Evolutionary conservation across 2,329 filamentous ascomycete species (phyloP).

Genomic region (Fusarium sp.): DNA sequence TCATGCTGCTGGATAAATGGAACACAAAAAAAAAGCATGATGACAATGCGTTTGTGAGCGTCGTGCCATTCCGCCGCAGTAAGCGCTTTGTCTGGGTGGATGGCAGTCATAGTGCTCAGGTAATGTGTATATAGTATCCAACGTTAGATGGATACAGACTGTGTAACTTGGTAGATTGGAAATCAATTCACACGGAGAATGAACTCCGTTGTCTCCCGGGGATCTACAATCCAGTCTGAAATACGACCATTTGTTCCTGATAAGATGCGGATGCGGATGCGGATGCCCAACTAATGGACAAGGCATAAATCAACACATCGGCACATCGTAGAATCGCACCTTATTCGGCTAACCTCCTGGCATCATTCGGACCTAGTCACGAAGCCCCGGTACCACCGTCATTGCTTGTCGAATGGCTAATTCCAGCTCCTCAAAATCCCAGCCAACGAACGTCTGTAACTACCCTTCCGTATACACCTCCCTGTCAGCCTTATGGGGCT

Average conservation of each 20-base stretch:
- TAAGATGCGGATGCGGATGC: neutral
- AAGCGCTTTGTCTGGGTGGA: neutral
- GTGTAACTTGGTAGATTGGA: neutral
- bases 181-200: slow-evolving; percentile 15
- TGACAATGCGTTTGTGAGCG: slow-evolving; percentile 1
- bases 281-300: neutral
- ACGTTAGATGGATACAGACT: slow-evolving; percentile 9
- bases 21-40: neutral
- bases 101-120: neutral
- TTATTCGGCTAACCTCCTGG: neutral
- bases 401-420: slow-evolving; percentile 6
- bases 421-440: slow-evolving; percentile 19
- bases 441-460: slow-evolving; percentile 24
- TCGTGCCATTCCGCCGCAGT: slow-evolving; percentile 1
- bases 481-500: slow-evolving; percentile 45
- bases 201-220: neutral
- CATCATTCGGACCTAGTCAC: slow-evolving; percentile 16
- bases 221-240: neutral
- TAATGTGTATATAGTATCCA: slow-evolving; percentile 1
- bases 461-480: slow-evolving; percentile 21
- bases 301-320: neutral
- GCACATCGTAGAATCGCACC: neutral
- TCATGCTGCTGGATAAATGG: slow-evolving; percentile 9
- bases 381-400: slow-evolving; percentile 3
- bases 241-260: neutral